phyloP scores from a whole-genome alignment of 2,329 filamentous ascomycete species.

The Phialophora chinensis region DNA sequence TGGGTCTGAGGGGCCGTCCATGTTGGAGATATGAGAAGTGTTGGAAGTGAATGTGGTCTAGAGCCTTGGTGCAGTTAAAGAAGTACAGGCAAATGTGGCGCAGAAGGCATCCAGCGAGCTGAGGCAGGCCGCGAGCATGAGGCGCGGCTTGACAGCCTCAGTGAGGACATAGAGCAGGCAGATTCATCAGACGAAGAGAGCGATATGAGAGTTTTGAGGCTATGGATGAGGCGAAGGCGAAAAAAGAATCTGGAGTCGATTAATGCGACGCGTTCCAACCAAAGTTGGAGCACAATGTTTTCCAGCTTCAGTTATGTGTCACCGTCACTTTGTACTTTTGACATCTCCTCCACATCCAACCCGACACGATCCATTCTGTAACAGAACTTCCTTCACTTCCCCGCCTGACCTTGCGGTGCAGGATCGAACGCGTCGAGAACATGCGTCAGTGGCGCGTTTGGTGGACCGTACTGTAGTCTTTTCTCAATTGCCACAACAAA shows the following conservation, averaged over 20 bases:
- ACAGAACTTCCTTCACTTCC: not conserved
- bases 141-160: conserved; percentile 3
- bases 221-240: not conserved
- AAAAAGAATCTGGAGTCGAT: not conserved
- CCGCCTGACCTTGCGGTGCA: not conserved
- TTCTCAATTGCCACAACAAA: too few relatives aligned
- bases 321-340: not conserved
- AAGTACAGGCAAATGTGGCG: conserved; percentile 8
- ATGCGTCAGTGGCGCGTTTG: not conserved
- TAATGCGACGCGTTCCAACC: not conserved
- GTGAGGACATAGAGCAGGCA: not conserved
- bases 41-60: not conserved
- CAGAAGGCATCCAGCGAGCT: not conserved
- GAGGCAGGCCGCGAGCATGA: conserved; percentile 1
- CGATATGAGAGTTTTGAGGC: not conserved
- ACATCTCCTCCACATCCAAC: not conserved
- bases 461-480: not conserved
- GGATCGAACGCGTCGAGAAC: not conserved
- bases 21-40: conserved; percentile 10
- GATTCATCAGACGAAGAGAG: not conserved
- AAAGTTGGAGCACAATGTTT: not conserved
- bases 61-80: not conserved
- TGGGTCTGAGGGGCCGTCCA: conserved; percentile 25
- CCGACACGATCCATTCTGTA: not conserved
- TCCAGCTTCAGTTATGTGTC: too few relatives aligned